Conservation (phyloP, 129 eudicot genomes). For the Artemisia annua region DNA sequence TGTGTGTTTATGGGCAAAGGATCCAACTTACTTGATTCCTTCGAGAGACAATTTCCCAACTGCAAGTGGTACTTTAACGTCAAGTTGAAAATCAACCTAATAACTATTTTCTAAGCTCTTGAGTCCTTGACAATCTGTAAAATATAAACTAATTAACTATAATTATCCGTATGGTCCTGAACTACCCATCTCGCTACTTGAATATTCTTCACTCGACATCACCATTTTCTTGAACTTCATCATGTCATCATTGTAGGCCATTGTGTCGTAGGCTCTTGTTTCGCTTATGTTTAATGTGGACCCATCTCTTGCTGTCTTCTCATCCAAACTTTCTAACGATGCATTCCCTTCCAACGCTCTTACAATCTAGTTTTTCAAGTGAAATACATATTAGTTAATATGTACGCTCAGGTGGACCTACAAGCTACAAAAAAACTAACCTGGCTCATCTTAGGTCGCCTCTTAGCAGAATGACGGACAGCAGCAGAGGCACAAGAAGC, state of each 20-base stretch:
- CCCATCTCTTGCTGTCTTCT: constrained; percentile 24
- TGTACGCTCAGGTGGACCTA: background rate
- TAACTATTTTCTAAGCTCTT: constrained; percentile 10
- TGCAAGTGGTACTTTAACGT: constrained; percentile 14
- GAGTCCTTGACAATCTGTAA: constrained; percentile 1
- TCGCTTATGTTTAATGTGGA: constrained; percentile 12
- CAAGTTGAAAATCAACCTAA: constrained; percentile 16
- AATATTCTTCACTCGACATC: constrained; percentile 37
- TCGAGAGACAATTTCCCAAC: constrained; percentile 6
- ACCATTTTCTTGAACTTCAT: constrained; percentile 65
- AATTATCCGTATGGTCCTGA: constrained; percentile 8
- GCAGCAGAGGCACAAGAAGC: constrained; percentile 76
- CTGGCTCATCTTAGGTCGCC: constrained; percentile 95
- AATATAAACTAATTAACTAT: constrained; percentile 6
- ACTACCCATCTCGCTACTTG: constrained; percentile 36
- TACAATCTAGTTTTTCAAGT: constrained; percentile 44
- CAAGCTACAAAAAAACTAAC: constrained; percentile 34
- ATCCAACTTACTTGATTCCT: constrained; percentile 5
- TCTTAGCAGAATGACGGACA: constrained; percentile 82
- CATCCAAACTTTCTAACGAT: constrained; percentile 58
- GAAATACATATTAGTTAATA: background rate
- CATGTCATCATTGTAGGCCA: constrained; percentile 71
- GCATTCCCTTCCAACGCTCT: constrained; percentile 65
- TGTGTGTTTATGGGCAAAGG: background rate
- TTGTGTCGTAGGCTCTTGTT: constrained; percentile 47